Evolutionary conservation across 169 alveolate genomes (phyloP).

Genomic region (Plasmodium gallinaceum): DNA sequence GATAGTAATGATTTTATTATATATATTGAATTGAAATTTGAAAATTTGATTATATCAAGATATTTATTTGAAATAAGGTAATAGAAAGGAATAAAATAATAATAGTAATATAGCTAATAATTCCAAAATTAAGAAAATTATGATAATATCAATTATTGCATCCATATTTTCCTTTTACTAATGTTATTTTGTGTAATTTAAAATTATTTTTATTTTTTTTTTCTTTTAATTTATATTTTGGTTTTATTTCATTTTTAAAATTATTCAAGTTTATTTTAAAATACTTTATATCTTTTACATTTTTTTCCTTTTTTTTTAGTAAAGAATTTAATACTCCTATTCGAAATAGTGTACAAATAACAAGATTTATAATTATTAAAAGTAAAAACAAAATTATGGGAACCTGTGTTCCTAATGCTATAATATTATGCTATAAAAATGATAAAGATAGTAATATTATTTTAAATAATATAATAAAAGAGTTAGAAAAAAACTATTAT

Average conservation of each 20-base stretch:
- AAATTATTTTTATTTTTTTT: too few species aligned
- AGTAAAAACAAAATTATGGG: conserved; percentile 68
- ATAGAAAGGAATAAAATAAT: not conserved
- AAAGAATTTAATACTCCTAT: conserved; percentile 39
- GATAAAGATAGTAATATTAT: conserved; percentile 30
- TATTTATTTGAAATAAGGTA: conserved; percentile 66
- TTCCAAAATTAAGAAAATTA: not conserved
- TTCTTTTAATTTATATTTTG: too few species aligned
- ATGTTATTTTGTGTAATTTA: too few species aligned
- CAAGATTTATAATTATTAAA: conserved; percentile 54
- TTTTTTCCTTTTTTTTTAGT: conserved; percentile 3
- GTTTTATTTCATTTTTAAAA: too few species aligned
- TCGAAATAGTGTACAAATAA: conserved; percentile 53
- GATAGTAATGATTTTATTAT: conserved; percentile 56
- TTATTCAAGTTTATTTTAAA: too few species aligned
- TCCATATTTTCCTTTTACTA: too few species aligned
- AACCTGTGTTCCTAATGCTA: conserved; percentile 38
- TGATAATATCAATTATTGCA: not conserved
- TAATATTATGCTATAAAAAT: conserved; percentile 52
- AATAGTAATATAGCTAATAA: not conserved
- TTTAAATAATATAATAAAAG: conserved; percentile 10
- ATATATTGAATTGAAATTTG: conserved; percentile 44
- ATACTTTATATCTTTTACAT: not conserved
- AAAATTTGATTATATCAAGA: conserved; percentile 33
- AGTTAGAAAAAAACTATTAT: conserved; percentile 23